A percentile compares a stretch with the other conserved stretches of the same genome.
These are phyloP conservation scores for Starmerella bombi DNA, from an alignment of 805 yeast genomes.

Conservation along the genomic window DNA sequence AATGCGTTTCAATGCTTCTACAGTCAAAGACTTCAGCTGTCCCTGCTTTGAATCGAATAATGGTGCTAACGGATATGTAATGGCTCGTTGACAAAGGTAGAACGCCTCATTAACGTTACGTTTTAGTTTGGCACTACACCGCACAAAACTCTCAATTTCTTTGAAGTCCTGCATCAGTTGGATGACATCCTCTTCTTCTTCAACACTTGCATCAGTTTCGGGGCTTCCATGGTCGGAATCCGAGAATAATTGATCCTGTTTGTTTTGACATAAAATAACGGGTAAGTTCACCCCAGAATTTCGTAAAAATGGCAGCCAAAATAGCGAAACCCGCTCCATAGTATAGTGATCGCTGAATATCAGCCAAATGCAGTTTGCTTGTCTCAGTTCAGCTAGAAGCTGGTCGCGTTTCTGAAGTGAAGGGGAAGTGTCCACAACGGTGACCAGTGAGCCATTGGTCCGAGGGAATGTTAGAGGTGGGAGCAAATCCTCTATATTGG, in stretches of 20 bases:
- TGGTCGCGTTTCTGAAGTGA: constrained; percentile 42
- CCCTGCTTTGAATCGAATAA: constrained; percentile 86
- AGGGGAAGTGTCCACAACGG: constrained; percentile 65
- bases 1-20: constrained; percentile 62
- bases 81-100: constrained; percentile 84
- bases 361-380: constrained; percentile 87
- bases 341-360: constrained; percentile 90
- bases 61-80: constrained; percentile 86
- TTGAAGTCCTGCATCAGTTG: constrained; percentile 82
- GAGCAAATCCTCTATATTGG: constrained; percentile 61
- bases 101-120: constrained; percentile 83
- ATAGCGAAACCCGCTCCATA: constrained; percentile 76
- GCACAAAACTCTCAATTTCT: constrained; percentile 82
- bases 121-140: constrained; percentile 75
- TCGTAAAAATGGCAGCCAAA: constrained; percentile 90
- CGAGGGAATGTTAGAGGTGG: constrained; percentile 78
- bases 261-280: constrained; percentile 79
- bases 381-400: constrained; percentile 60
- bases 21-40: constrained; percentile 60
- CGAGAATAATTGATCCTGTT: constrained; percentile 26
- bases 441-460: constrained; percentile 46
- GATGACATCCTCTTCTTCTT: constrained; percentile 58
- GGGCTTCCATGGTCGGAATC: constrained; percentile 36
- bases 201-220: constrained; percentile 24
- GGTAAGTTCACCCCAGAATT: constrained; percentile 91